Evolutionary conservation across 2,329 filamentous ascomycete species (phyloP).

Genomic region (Neonectria neomacrospora): DNA sequence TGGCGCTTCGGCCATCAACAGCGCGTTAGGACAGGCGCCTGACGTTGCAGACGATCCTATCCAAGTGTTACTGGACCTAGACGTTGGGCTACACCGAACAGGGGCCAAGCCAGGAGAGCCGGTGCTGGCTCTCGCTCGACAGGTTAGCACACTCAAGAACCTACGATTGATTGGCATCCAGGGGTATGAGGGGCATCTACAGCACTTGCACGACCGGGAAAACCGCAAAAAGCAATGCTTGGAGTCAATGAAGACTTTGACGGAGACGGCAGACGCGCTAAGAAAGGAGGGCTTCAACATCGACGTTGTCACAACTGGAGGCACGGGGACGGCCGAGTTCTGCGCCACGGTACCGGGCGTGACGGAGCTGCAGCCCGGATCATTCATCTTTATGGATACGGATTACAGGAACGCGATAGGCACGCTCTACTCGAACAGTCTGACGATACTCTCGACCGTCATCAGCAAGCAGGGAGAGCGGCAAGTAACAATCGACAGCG

Average conservation of each 20-base stretch:
- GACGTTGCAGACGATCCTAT: slow-evolving; percentile 18
- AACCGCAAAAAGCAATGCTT: slow-evolving; percentile 30
- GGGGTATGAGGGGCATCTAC: slow-evolving; percentile 34
- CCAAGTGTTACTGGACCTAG: slow-evolving; percentile 29
- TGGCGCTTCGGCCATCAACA: slow-evolving; percentile 27
- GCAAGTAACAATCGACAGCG: slow-evolving; percentile 35
- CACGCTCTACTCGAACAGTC: slow-evolving; percentile 58
- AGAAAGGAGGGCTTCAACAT: slow-evolving; percentile 20
- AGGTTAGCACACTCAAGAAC: slow-evolving; percentile 14
- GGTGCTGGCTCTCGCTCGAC: slow-evolving; percentile 17
- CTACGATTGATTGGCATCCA: slow-evolving; percentile 32
- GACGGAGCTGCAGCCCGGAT: slow-evolving; percentile 65
- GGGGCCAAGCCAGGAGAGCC: slow-evolving; percentile 2
- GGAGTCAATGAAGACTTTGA: slow-evolving; percentile 28
- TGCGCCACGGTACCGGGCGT: slow-evolving; percentile 61
- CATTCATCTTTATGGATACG: slow-evolving; percentile 68
- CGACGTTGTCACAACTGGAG: slow-evolving; percentile 31
- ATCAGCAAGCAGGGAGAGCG: slow-evolving; percentile 34
- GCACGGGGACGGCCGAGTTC: slow-evolving; percentile 53
- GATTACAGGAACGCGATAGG: slow-evolving; percentile 66
- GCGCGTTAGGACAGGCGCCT: slow-evolving; percentile 2
- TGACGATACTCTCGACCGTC: slow-evolving; percentile 20
- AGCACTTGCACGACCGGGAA: slow-evolving; percentile 31
- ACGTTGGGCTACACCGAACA: slow-evolving; percentile 32
- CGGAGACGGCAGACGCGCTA: slow-evolving; percentile 13